Conservation (phyloP, 1,139 yeast genomes). For the Eremothecium gossypii region DNA sequence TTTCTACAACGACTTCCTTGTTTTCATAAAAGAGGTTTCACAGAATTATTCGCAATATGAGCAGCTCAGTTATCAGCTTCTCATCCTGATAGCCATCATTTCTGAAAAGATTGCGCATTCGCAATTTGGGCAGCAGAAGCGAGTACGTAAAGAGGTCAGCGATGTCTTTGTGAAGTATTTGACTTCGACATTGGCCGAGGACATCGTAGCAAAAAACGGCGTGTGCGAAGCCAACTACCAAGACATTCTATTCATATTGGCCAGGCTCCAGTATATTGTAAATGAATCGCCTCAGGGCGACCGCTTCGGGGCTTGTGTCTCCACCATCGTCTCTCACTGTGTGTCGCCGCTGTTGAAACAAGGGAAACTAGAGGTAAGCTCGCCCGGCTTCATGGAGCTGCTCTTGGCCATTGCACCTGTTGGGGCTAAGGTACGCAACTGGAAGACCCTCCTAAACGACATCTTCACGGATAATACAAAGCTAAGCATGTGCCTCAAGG, state of each 20-base stretch:
- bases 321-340: conserved; percentile 38
- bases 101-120: conserved; percentile 48
- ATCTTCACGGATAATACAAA: conserved; percentile 39
- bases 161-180: conserved; percentile 55
- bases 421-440: conserved; percentile 35
- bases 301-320: conserved; percentile 36
- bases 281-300: conserved; percentile 41
- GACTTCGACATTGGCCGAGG: conserved; percentile 31
- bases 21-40: conserved; percentile 51
- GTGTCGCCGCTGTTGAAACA: conserved; percentile 39
- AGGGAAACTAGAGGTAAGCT: conserved; percentile 24
- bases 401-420: conserved; percentile 26
- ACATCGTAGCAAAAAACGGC: conserved; percentile 9
- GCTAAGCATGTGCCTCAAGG: conserved; percentile 12
- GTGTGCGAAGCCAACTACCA: conserved; percentile 9
- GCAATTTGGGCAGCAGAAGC: conserved; percentile 53
- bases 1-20: conserved; percentile 50
- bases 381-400: conserved; percentile 33
- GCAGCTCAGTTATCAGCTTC: conserved; percentile 41
- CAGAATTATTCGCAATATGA: conserved; percentile 43
- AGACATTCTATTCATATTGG: conserved; percentile 31
- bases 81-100: conserved; percentile 43
- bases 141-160: conserved; percentile 53
- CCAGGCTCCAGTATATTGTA: conserved; percentile 36
- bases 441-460: conserved; percentile 48